Evolutionary conservation across 768 basidiomycete genomes (phyloP).

Genomic region (Tubosaeta sp.): DNA sequence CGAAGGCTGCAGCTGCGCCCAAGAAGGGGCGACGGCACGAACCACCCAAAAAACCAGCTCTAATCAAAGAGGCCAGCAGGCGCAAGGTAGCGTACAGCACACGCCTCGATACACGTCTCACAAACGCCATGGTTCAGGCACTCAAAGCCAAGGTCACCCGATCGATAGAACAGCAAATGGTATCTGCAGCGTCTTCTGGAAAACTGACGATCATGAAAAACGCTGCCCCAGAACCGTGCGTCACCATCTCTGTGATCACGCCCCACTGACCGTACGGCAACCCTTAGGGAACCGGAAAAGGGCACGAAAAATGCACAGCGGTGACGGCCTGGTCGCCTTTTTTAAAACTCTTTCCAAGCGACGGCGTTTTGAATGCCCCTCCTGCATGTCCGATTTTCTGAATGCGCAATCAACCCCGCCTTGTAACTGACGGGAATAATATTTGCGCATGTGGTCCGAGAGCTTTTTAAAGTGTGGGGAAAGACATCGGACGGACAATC

Average conservation of each 20-base stretch:
- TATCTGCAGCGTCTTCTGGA: constrained; percentile 80
- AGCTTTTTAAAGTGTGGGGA: not conserved
- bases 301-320: constrained; percentile 13
- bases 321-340: constrained; percentile 9
- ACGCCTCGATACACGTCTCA: not conserved
- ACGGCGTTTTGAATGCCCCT: constrained; percentile 5
- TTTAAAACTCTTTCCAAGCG: not conserved
- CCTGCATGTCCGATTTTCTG: not conserved
- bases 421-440: not conserved
- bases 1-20: constrained; percentile 62
- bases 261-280: not conserved
- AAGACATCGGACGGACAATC: no score
- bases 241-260: not conserved
- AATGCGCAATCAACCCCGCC: not conserved
- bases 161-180: constrained; percentile 90
- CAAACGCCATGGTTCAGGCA: constrained; percentile 40
- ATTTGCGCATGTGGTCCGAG: not conserved
- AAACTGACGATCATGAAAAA: constrained; percentile 93
- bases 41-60: constrained; percentile 74
- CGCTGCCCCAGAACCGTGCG: constrained; percentile 32
- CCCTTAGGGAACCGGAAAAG: constrained; percentile 24
- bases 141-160: constrained; percentile 88
- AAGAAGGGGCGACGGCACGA: constrained; percentile 80
- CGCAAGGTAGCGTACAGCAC: constrained; percentile 52
- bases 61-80: constrained; percentile 73